phyloP scores from a whole-genome alignment of 768 basidiomycete species.

The Multifurca ochricompacta region DNA sequence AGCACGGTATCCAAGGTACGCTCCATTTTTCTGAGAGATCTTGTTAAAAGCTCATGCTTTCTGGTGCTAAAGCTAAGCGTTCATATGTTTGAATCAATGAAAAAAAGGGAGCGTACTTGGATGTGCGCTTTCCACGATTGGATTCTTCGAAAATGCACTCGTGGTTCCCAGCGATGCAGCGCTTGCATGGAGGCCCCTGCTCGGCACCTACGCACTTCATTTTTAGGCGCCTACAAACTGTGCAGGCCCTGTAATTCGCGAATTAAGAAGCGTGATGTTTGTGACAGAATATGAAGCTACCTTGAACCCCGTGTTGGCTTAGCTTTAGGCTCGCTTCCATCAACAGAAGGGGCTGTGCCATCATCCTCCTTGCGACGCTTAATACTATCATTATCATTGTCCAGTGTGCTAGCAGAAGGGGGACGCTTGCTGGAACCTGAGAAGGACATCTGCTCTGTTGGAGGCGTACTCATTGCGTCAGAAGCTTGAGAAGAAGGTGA shows the following conservation, averaged over 20 bases:
- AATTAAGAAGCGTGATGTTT: constrained; percentile 18
- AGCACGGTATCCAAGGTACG: constrained; percentile 88
- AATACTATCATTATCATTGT: constrained; percentile 40
- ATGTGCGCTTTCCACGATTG: constrained; percentile 85
- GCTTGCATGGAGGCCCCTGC: constrained; percentile 86
- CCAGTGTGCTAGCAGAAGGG: constrained; percentile 33
- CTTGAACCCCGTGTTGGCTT: constrained; percentile 84
- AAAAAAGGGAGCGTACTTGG: constrained; percentile 47
- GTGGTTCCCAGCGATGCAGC: constrained; percentile 68
- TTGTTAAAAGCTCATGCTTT: constrained; percentile 77
- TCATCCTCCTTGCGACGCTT: constrained; percentile 47
- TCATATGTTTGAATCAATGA: constrained; percentile 19
- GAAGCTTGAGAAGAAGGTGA: constrained; percentile 79
- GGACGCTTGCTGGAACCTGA: constrained; percentile 28
- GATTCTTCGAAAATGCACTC: constrained; percentile 97
- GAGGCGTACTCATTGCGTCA: constrained; percentile 66
- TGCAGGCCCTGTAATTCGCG: constrained; percentile 62
- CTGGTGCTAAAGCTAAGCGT: constrained; percentile 36
- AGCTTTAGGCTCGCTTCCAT: constrained; percentile 50
- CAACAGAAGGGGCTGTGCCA: constrained; percentile 44
- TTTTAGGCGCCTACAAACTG: constrained; percentile 84
- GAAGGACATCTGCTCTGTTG: constrained; percentile 50
- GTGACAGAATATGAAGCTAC: constrained; percentile 30
- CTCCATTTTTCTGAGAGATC: constrained; percentile 86
- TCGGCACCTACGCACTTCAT: constrained; percentile 93